Conservation (phyloP, 108 stramenopile genomes). For the Fragilaria radians region DNA sequence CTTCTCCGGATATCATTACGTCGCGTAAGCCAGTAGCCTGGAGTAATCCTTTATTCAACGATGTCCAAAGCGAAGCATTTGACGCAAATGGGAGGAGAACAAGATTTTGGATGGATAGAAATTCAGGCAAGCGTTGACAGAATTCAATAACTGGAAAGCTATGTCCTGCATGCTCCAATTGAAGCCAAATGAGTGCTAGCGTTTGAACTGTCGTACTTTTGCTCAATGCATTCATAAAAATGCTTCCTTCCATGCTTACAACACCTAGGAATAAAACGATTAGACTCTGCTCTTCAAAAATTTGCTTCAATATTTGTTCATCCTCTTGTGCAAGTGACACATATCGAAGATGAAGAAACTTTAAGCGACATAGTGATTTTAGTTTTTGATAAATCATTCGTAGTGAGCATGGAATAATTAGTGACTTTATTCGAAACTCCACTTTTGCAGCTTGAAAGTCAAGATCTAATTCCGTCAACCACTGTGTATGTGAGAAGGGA, state of each 20-base stretch:
- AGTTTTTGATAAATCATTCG: not conserved
- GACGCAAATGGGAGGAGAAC: not conserved
- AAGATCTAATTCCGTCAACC: not conserved
- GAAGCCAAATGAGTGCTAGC: not conserved
- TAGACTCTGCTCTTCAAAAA: conserved; percentile 8
- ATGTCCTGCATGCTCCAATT: not conserved
- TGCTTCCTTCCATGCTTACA: not conserved
- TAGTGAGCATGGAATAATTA: not conserved
- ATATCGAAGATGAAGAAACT: not conserved
- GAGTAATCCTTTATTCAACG: not conserved
- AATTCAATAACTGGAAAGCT: not conserved
- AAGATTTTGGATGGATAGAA: not conserved
- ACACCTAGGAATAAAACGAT: not conserved
- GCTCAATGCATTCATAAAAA: not conserved
- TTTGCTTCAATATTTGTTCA: conserved; percentile 29
- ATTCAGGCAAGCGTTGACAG: not conserved
- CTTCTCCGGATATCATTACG: not conserved
- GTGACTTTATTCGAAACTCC: not conserved
- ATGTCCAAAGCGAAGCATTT: not conserved
- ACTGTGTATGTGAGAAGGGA: not conserved
- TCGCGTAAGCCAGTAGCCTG: not conserved
- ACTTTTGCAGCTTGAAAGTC: conserved; percentile 1
- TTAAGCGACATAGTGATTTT: not conserved
- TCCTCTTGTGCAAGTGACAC: conserved; percentile 9
- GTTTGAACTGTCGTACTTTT: not conserved